Conservation (phyloP, 2,329 filamentous ascomycete genomes). For the Penicillium palitans region DNA sequence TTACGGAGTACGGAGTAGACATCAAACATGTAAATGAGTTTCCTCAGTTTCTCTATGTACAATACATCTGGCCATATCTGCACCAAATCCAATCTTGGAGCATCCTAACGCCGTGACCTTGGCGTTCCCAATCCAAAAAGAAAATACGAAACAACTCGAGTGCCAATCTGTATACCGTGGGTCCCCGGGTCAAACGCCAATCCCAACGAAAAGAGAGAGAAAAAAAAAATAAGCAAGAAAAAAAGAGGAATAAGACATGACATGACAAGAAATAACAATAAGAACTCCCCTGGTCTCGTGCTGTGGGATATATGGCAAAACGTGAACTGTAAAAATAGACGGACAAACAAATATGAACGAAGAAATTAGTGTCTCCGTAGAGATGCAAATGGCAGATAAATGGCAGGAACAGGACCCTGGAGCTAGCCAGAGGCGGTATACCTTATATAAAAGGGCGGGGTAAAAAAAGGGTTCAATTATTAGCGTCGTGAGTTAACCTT, state of each 20-base stretch:
- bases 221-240: neutral
- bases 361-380: conserved; percentile 16
- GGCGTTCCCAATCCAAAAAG: conserved; percentile 10
- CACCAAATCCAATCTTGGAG: conserved; percentile 9
- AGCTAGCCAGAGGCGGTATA: neutral
- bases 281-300: conserved; percentile 26
- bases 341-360: conserved; percentile 14
- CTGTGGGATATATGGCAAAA: conserved; percentile 27
- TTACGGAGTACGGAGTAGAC: neutral
- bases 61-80: conserved; percentile 22
- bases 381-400: neutral
- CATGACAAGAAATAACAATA: conserved; percentile 7
- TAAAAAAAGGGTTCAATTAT: neutral
- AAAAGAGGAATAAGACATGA: neutral
- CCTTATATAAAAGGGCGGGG: conserved; percentile 6
- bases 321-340: conserved; percentile 10
- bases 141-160: conserved; percentile 1
- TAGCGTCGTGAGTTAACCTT: neutral
- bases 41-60: conserved; percentile 28
- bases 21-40: conserved; percentile 5
- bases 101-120: conserved; percentile 25
- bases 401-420: neutral
- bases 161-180: conserved; percentile 27
- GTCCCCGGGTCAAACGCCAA: conserved; percentile 19
- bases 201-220: neutral